Evolutionary conservation across 2,329 filamentous ascomycete genomes (phyloP).

Genomic region (Cucurbitaria berberidis): DNA sequence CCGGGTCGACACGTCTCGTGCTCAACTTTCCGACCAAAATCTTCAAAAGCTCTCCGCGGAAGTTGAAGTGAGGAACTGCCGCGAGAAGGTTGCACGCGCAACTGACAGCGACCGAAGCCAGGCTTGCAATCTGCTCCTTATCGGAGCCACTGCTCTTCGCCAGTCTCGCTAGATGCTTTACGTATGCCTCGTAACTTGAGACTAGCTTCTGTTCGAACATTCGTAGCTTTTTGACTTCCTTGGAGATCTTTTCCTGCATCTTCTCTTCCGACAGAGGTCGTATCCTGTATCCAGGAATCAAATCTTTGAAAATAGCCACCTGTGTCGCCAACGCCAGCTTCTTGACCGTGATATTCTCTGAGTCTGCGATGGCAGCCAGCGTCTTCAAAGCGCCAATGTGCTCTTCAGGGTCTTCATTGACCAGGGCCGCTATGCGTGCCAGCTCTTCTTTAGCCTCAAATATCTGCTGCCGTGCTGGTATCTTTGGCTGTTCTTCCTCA

Average conservation of each 20-base stretch:
- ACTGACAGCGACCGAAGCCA: conserved; percentile 79
- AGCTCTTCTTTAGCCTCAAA: conserved; percentile 89
- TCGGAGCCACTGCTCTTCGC: conserved; percentile 62
- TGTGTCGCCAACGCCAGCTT: conserved; percentile 88
- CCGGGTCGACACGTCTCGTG: conserved; percentile 70
- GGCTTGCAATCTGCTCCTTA: conserved; percentile 46
- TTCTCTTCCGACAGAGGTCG: conserved; percentile 78
- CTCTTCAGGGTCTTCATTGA: conserved; percentile 95
- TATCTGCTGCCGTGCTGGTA: conserved; percentile 81
- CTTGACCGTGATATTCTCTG: conserved; percentile 74
- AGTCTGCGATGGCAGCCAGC: conserved; percentile 74
- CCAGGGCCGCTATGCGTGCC: conserved; percentile 76
- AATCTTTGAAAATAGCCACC: conserved; percentile 89
- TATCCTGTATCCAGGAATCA: conserved; percentile 96
- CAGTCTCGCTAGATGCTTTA: conserved; percentile 74
- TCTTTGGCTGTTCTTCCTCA: conserved; percentile 63
- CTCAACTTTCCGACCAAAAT: conserved; percentile 87
- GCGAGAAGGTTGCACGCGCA: conserved; percentile 83
- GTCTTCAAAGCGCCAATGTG: conserved; percentile 80
- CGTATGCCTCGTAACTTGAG: conserved; percentile 81
- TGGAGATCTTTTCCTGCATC: conserved; percentile 80
- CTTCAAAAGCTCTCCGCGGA: conserved; percentile 83
- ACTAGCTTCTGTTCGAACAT: conserved; percentile 88
- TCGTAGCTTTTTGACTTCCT: conserved; percentile 83
- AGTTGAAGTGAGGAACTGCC: conserved; percentile 95